phyloP scores from a whole-genome alignment of 805 yeast genomes.

The Jamesozyma jinghongensis region DNA sequence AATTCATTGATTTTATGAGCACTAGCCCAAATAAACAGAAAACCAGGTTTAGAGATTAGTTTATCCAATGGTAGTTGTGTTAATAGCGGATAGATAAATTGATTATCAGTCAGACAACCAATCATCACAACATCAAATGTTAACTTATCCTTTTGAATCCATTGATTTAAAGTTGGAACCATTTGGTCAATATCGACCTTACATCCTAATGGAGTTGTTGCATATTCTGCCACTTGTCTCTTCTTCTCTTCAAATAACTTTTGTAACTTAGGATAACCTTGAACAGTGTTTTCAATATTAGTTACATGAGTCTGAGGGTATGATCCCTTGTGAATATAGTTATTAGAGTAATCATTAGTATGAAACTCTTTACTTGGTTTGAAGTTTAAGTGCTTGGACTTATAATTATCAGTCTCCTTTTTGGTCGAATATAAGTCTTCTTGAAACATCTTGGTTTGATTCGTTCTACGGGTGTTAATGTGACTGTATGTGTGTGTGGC shows the following conservation, averaged over 20 bases:
- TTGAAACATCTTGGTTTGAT: background rate
- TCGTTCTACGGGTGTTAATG: too few relatives aligned
- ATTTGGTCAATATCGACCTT: constrained; percentile 45
- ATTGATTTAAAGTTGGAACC: constrained; percentile 45
- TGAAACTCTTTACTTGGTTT: constrained; percentile 27
- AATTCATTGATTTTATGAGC: constrained; percentile 60
- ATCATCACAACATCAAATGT: constrained; percentile 88
- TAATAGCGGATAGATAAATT: constrained; percentile 53
- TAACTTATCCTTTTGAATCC: constrained; percentile 51
- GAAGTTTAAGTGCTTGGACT: constrained; percentile 15
- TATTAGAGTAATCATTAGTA: constrained; percentile 67
- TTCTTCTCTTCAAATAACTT: constrained; percentile 56
- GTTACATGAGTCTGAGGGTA: constrained; percentile 57
- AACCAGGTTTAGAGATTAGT: constrained; percentile 77
- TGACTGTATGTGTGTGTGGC: too few relatives aligned
- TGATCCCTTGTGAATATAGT: constrained; percentile 53
- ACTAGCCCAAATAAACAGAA: constrained; percentile 81
- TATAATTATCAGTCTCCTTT: background rate
- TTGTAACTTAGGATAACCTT: constrained; percentile 81
- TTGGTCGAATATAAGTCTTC: background rate
- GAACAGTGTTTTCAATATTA: constrained; percentile 57
- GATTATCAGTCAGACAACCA: constrained; percentile 74
- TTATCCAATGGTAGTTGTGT: constrained; percentile 59
- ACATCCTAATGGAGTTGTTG: constrained; percentile 59
- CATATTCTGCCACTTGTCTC: constrained; percentile 43